Evolutionary conservation across 164 flowering plant genomes (phyloP).

Genomic region (Sextonia rubra): DNA sequence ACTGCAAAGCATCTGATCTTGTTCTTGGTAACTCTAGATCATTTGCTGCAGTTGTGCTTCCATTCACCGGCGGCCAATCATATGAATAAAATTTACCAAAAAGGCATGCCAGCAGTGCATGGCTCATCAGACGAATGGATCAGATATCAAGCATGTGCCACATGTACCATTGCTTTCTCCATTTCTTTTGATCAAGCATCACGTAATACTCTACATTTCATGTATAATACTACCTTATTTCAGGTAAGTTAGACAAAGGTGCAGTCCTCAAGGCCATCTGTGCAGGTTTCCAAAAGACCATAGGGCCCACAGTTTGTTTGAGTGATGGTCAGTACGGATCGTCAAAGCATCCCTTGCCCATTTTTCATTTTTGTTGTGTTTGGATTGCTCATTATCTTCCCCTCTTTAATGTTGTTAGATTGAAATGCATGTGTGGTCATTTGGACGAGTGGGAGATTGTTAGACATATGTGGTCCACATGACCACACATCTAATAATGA

Average conservation of each 20-base stretch:
- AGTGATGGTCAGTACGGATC: constrained; percentile 44
- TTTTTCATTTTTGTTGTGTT: background rate
- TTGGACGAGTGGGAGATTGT: no score
- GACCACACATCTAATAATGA: no score
- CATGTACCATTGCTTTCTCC: background rate
- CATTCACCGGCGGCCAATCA: no score
- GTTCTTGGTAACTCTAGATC: background rate
- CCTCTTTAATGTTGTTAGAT: background rate
- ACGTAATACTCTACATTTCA: background rate
- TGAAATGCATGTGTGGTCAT: no score
- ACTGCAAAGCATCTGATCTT: background rate
- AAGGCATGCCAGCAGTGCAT: no score
- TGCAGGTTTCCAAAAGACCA: constrained; percentile 86
- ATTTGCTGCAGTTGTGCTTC: background rate
- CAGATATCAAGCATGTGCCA: background rate
- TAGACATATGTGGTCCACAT: no score
- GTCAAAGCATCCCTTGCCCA: background rate
- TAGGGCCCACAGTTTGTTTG: constrained; percentile 85
- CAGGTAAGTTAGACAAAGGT: constrained; percentile 86
- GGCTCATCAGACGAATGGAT: no score
- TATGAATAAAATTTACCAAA: no score
- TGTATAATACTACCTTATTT: constrained; percentile 8
- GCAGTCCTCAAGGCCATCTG: constrained; percentile 96
- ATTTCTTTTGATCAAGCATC: background rate
- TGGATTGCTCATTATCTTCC: background rate